phyloP scores from a whole-genome alignment of 75 land plant species.

The Picea sitchensis region DNA sequence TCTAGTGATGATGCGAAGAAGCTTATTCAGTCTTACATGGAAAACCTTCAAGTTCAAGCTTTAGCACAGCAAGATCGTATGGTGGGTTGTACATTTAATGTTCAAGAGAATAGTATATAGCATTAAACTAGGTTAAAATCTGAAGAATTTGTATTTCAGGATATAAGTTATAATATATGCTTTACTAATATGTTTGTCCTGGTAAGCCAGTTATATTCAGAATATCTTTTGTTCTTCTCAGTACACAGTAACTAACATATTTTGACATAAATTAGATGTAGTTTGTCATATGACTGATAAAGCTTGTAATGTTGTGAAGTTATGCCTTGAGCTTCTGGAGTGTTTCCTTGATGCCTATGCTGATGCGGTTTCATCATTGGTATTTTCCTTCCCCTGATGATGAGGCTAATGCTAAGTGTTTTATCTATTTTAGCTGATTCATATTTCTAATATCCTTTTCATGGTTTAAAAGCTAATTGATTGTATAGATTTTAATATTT shows the following conservation, averaged over 20 bases:
- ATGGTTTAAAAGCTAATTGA: neutral
- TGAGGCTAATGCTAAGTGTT: neutral
- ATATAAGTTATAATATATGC: neutral
- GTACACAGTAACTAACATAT: constrained; percentile 1
- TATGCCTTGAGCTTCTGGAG: constrained; percentile 73
- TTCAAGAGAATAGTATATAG: neutral
- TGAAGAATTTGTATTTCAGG: neutral
- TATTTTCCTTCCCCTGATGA: constrained; percentile 15
- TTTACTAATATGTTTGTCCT: too few relatives aligned
- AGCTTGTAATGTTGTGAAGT: constrained; percentile 40
- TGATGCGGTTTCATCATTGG: constrained; percentile 42
- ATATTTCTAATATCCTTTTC: neutral
- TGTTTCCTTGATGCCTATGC: constrained; percentile 47
- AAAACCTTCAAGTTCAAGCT: constrained; percentile 65
- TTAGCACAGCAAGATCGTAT: constrained; percentile 65
- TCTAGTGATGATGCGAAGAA: constrained; percentile 46
- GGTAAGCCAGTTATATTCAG: too few relatives aligned
- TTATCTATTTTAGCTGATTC: neutral
- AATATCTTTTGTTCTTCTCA: neutral
- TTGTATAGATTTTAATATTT: neutral
- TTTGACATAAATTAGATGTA: neutral
- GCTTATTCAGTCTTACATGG: constrained; percentile 45
- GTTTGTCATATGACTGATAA: too few relatives aligned
- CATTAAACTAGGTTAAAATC: neutral
- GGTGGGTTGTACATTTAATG: constrained; percentile 22